These are phyloP conservation scores for Neonothopanus nambi DNA, from an alignment of 1,284 basidiomycete species.

Conservation along the genomic window DNA sequence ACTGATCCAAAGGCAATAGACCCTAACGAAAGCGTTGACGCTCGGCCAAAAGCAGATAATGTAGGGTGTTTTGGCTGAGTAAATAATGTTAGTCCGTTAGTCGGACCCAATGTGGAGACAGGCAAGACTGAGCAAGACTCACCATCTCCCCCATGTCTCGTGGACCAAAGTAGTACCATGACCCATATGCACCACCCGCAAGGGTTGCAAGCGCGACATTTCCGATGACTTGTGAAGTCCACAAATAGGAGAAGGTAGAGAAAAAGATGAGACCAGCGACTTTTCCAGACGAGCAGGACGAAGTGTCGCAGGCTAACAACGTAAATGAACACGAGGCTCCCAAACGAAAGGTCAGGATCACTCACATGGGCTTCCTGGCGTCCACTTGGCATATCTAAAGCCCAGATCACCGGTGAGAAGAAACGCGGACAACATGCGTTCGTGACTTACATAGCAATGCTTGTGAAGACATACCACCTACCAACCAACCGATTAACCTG, in stretches of 20 bases:
- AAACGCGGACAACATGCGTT: not conserved
- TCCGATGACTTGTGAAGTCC: conserved; percentile 79
- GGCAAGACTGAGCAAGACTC: no score
- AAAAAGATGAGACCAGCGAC: conserved; percentile 75
- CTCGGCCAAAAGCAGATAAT: conserved; percentile 70
- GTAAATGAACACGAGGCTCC: no score
- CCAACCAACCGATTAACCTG: conserved; percentile 1
- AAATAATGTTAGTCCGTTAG: conserved; percentile 12
- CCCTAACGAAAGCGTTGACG: conserved; percentile 84
- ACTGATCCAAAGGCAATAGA: conserved; percentile 90
- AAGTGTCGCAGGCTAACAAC: conserved; percentile 28
- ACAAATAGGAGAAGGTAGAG: conserved; percentile 80
- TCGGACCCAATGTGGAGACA: not conserved
- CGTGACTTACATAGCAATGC: conserved; percentile 61
- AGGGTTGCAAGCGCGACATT: conserved; percentile 82
- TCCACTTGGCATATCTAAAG: conserved; percentile 71
- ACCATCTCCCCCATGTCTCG: conserved; percentile 63
- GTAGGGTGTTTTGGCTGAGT: conserved; percentile 73
- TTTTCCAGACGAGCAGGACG: conserved; percentile 46
- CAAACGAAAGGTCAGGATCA: no score
- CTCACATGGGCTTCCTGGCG: conserved; percentile 70
- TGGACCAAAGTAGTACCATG: conserved; percentile 78
- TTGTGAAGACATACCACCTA: conserved; percentile 72
- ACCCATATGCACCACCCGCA: conserved; percentile 62
- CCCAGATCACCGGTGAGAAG: conserved; percentile 6